These are phyloP conservation scores for Chaetomiaceae sp. DNA, from an alignment of 2,329 filamentous ascomycete species.

Conservation along the genomic window DNA sequence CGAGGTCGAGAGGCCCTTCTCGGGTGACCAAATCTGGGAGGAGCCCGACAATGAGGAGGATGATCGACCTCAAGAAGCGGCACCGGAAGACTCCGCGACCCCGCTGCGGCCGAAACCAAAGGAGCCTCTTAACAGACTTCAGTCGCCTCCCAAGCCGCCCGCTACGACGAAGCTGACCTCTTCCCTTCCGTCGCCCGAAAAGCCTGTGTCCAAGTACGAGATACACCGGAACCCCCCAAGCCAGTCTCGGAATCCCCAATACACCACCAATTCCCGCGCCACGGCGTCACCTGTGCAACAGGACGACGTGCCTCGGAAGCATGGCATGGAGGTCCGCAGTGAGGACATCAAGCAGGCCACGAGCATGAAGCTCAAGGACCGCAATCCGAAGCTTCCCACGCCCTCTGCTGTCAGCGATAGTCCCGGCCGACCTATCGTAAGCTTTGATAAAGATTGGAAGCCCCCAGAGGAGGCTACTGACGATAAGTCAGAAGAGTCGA, in stretches of 20 bases:
- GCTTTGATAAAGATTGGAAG: slow-evolving; percentile 84
- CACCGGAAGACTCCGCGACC: slow-evolving; percentile 29
- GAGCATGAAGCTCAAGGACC: slow-evolving; percentile 80
- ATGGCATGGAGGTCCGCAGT: slow-evolving; percentile 76
- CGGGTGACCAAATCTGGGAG: slow-evolving; percentile 81
- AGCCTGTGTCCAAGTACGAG: slow-evolving; percentile 48
- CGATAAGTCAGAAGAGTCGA: slow-evolving; percentile 54
- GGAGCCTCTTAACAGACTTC: slow-evolving; percentile 62
- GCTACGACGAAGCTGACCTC: slow-evolving; percentile 30
- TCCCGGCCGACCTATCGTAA: slow-evolving; percentile 90
- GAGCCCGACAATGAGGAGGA: slow-evolving; percentile 60
- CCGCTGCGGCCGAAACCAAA: slow-evolving; percentile 56
- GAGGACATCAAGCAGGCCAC: slow-evolving; percentile 89
- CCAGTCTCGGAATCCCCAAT: slow-evolving; percentile 76
- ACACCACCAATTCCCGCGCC: slow-evolving; percentile 61
- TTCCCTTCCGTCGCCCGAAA: slow-evolving; percentile 35
- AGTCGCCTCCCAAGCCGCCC: slow-evolving; percentile 46
- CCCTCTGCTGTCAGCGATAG: slow-evolving; percentile 88
- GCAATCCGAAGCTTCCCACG: slow-evolving; percentile 80
- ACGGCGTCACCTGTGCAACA: slow-evolving; percentile 31
- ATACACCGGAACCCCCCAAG: slow-evolving; percentile 80
- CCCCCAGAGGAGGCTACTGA: slow-evolving; percentile 66
- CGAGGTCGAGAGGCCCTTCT: slow-evolving; percentile 62
- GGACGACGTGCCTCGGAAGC: slow-evolving; percentile 57
- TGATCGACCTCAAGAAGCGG: slow-evolving; percentile 27